Conservation (phyloP, 345 rosid genomes). For the Linum lewisii region DNA sequence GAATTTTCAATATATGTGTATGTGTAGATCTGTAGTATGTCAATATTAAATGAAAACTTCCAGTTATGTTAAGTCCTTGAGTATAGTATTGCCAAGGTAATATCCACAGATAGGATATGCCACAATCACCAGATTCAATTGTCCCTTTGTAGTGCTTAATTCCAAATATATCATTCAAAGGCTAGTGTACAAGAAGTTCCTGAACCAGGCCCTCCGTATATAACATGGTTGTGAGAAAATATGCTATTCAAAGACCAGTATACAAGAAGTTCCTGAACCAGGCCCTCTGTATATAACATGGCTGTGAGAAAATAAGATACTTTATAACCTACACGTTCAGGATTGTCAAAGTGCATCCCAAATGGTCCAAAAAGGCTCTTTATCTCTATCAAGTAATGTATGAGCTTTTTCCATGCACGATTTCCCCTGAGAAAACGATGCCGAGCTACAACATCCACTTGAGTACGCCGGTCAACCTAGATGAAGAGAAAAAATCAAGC, state of each 20-base stretch:
- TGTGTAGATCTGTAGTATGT: not conserved
- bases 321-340: constrained; percentile 48
- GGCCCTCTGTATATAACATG: too few species aligned
- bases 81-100: not conserved
- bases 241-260: too few species aligned
- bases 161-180: not conserved
- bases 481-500: constrained; percentile 15
- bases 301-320: not conserved
- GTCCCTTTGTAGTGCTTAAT: not conserved
- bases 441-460: constrained; percentile 52
- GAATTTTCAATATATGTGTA: not conserved
- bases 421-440: constrained; percentile 56
- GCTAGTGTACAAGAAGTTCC: not conserved
- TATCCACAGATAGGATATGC: not conserved
- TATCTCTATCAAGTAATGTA: constrained; percentile 79
- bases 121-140: not conserved
- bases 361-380: constrained; percentile 79
- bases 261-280: too few species aligned
- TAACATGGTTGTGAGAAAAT: not conserved
- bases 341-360: constrained; percentile 42
- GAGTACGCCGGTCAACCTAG: constrained; percentile 89
- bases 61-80: not conserved
- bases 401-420: constrained; percentile 88
- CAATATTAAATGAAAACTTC: not conserved
- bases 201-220: not conserved